Conservation (phyloP, 169 alveolate species). For the Eimeria acervulina region DNA sequence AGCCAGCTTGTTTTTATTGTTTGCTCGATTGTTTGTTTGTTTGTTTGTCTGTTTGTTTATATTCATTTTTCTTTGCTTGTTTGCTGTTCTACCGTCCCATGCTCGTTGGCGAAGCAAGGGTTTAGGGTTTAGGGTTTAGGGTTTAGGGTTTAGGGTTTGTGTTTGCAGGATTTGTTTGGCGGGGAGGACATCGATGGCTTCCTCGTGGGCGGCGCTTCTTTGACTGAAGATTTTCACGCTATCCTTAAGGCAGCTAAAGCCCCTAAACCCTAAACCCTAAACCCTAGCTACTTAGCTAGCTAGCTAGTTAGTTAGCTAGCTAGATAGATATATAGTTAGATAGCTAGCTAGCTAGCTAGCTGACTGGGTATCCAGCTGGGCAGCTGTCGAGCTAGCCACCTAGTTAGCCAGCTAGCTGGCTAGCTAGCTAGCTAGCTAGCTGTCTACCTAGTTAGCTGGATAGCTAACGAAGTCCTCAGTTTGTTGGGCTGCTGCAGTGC, state of each 20-base stretch:
- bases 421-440: too few relatives aligned
- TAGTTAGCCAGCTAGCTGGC: too few relatives aligned
- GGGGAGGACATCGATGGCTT: conserved; percentile 98
- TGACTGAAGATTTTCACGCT: conserved; percentile 95
- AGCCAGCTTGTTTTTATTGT: too few relatives aligned
- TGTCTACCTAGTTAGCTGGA: too few relatives aligned
- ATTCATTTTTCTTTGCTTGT: too few relatives aligned
- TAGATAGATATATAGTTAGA: not conserved
- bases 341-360: not conserved
- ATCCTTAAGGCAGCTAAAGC: conserved; percentile 88
- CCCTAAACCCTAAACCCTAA: not conserved
- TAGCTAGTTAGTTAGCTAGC: too few relatives aligned
- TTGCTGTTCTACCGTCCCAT: too few relatives aligned
- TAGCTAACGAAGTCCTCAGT: too few relatives aligned
- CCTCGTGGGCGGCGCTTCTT: conserved; percentile 99
- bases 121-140: conserved; percentile 26
- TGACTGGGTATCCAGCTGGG: not conserved
- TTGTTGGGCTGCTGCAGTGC: too few relatives aligned
- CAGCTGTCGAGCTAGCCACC: not conserved
- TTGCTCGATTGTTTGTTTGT: too few relatives aligned
- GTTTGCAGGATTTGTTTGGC: conserved; percentile 89
- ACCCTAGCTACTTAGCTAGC: not conserved
- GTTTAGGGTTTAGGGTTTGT: not conserved
- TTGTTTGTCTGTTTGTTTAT: too few relatives aligned
- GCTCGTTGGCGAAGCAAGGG: conserved; percentile 27